Conservation (phyloP, 2,329 filamentous ascomycete species). For the Cladosporium sp. region DNA sequence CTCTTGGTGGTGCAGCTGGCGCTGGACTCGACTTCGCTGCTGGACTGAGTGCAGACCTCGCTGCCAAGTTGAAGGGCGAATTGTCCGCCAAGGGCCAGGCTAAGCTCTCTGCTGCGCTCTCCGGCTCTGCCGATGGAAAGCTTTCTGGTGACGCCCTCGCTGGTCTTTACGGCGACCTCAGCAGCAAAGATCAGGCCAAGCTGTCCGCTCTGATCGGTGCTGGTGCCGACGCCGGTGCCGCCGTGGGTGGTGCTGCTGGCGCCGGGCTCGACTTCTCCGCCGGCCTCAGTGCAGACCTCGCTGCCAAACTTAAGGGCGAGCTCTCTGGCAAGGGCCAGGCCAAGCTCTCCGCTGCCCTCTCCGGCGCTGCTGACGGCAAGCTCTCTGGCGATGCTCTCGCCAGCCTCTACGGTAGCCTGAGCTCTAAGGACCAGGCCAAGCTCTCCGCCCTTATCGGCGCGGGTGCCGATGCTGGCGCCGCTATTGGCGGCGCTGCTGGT, state of each 20-base stretch:
- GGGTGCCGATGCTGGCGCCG: not conserved
- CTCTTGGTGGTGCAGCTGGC: not conserved
- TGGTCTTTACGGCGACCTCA: not conserved
- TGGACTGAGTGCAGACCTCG: not conserved
- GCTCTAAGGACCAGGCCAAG: not conserved
- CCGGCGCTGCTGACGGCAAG: not conserved
- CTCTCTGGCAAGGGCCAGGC: constrained; percentile 2
- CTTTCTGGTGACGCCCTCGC: not conserved
- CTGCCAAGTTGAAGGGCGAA: not conserved
- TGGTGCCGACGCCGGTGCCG: not conserved
- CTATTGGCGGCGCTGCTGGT: not conserved
- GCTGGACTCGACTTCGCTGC: not conserved
- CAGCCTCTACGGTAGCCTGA: not conserved
- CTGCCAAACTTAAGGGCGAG: not conserved
- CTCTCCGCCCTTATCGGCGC: not conserved
- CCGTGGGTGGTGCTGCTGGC: not conserved
- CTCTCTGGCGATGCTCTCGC: not conserved
- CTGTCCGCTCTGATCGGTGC: not conserved
- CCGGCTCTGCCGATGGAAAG: not conserved
- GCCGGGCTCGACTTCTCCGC: not conserved
- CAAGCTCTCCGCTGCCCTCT: not conserved
- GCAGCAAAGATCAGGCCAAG: not conserved
- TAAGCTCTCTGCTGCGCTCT: not conserved
- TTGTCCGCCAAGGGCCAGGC: constrained; percentile 6
- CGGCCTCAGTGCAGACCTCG: not conserved